phyloP scores from a whole-genome alignment of 2,329 filamentous ascomycete species.

The Fusarium sp. region DNA sequence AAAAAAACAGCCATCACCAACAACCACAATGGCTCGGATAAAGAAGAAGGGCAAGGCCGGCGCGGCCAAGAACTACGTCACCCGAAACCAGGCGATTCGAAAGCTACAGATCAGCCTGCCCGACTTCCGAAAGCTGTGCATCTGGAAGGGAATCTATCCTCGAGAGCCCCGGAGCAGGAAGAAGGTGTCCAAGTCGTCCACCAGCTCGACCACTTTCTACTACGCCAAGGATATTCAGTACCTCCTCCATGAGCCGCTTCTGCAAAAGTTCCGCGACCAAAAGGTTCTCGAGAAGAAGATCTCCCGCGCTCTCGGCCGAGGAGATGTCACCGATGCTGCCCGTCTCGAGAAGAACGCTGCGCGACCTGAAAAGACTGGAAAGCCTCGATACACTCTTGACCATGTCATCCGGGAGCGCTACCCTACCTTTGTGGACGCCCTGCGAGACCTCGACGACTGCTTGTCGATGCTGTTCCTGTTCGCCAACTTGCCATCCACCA shows the following conservation, averaged over 20 bases:
- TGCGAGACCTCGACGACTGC: conserved; percentile 96
- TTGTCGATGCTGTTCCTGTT: conserved; percentile 98
- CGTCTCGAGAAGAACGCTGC: conserved; percentile 88
- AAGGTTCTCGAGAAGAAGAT: conserved; percentile 99
- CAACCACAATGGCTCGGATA: conserved; percentile 73
- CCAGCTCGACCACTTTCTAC: conserved; percentile 91
- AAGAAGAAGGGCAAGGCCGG: conserved; percentile 95
- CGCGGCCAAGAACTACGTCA: conserved; percentile 98
- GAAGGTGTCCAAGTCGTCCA: conserved; percentile 93
- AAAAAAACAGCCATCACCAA: conserved; percentile 32
- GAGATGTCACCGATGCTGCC: conserved; percentile 89
- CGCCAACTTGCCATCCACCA: conserved; percentile 92
- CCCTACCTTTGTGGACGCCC: conserved; percentile 93
- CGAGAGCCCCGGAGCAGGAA: conserved; percentile 97
- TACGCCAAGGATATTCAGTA: conserved; percentile 97
- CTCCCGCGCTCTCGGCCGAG: conserved; percentile 87
- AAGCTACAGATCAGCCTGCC: conserved; percentile 97
- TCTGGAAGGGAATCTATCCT: conserved; percentile 99
- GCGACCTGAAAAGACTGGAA: conserved; percentile 89
- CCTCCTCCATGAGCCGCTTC: conserved; percentile 93
- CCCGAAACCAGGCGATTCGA: conserved; percentile 94
- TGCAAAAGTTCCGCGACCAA: conserved; percentile 96
- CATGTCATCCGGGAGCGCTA: conserved; percentile 99
- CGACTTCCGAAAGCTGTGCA: conserved; percentile 97
- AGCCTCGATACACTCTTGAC: conserved; percentile 90